phyloP scores from a whole-genome alignment of 176 grass and related monocot genomes.

The Bonia amplexicaulis region DNA sequence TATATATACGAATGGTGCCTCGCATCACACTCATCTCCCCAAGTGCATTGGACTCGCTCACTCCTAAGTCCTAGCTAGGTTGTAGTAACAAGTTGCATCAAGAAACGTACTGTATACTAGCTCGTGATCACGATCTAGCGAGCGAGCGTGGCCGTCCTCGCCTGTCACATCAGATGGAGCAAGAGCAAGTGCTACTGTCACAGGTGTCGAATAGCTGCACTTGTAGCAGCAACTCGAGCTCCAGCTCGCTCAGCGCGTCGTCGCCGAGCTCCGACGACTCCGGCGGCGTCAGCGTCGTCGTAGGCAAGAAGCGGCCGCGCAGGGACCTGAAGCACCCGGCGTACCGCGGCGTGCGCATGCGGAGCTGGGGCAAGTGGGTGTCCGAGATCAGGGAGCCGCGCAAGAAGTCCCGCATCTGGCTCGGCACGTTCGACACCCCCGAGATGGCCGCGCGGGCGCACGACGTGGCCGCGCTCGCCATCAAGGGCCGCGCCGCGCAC shows the following conservation, averaged over 20 bases:
- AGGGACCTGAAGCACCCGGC: slow-evolving; percentile 72
- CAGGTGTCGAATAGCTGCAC: slow-evolving; percentile 24
- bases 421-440: slow-evolving; percentile 68
- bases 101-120: neutral
- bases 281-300: neutral
- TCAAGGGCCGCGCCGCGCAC: slow-evolving; percentile 62
- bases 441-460: slow-evolving; percentile 84
- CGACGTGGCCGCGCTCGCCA: slow-evolving; percentile 72
- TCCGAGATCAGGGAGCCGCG: slow-evolving; percentile 84
- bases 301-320: slow-evolving; percentile 53
- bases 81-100: neutral
- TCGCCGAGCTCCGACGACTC: slow-evolving; percentile 34
- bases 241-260: slow-evolving; percentile 32
- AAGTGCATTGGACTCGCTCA: neutral
- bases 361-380: slow-evolving; percentile 83
- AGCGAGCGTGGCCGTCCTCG: neutral
- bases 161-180: slow-evolving; percentile 21
- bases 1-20: slow-evolving; percentile 27
- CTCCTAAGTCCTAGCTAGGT: rapidly evolving
- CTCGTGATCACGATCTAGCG: neutral
- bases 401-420: slow-evolving; percentile 94
- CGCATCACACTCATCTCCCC: neutral
- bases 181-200: neutral
- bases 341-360: slow-evolving; percentile 83
- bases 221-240: slow-evolving; percentile 23